These are phyloP conservation scores for Aquilaria malaccensis DNA, from an alignment of 345 rosid species.

Conservation along the genomic window DNA sequence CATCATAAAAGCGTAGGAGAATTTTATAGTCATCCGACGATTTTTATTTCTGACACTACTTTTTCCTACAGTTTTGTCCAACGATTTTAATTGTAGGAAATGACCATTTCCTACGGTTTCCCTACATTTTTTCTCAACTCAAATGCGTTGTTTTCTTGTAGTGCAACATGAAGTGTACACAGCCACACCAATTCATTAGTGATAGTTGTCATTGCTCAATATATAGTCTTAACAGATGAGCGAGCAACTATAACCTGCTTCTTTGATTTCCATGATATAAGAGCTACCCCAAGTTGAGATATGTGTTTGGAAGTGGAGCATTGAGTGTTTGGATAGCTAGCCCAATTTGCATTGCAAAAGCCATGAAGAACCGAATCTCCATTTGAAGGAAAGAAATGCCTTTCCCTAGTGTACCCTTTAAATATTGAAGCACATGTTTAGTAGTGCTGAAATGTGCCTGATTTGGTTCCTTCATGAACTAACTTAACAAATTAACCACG, in stretches of 20 bases:
- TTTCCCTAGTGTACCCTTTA: not conserved
- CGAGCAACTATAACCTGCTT: not conserved
- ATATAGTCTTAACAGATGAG: not conserved
- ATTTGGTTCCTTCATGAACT: not conserved
- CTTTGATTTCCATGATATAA: not conserved
- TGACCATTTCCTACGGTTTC: no score
- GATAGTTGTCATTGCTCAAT: not conserved
- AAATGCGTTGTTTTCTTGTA: not conserved
- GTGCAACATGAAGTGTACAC: not conserved
- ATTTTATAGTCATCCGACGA: no score
- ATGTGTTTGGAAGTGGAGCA: not conserved
- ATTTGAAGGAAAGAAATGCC: not conserved
- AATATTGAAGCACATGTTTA: not conserved
- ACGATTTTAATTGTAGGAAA: no score
- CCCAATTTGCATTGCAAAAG: constrained; percentile 2
- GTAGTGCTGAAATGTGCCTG: constrained; percentile 1
- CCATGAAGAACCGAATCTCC: not conserved
- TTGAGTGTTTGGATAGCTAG: not conserved
- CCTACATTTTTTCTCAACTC: no score
- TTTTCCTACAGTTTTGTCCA: no score
- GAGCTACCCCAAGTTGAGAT: not conserved
- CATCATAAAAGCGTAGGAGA: no score
- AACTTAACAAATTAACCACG: not conserved
- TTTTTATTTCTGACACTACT: no score
- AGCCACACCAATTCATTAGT: not conserved